Percentiles rank a stretch among this genome's conserved stretches.
Conservation (phyloP, 73 alveolate genomes). For the Stentor coeruleus region DNA sequence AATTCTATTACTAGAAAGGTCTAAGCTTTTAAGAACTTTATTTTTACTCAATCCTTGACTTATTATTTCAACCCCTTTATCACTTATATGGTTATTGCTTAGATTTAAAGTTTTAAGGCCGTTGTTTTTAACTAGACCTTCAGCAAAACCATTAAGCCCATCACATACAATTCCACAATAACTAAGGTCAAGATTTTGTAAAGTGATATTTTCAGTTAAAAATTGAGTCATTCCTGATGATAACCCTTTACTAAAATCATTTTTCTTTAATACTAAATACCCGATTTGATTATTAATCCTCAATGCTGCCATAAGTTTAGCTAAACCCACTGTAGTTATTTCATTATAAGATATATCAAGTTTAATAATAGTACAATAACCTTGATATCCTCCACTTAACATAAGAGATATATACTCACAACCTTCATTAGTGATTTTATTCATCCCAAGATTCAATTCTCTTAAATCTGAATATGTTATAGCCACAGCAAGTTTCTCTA, state of each 20-base stretch:
- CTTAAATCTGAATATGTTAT: not conserved
- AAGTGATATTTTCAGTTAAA: not conserved
- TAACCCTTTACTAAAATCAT: not conserved
- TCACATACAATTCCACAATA: constrained; percentile 23
- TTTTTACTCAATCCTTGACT: constrained; percentile 29
- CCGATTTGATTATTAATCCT: not conserved
- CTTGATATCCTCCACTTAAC: constrained; percentile 2
- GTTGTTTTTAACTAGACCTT: constrained; percentile 37
- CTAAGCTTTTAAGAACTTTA: constrained; percentile 15
- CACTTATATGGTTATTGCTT: constrained; percentile 36
- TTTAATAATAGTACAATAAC: constrained; percentile 18
- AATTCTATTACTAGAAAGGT: not conserved
- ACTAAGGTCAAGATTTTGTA: not conserved
- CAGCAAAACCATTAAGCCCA: constrained; percentile 35
- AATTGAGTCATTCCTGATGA: not conserved
- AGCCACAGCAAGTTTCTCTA: not conserved
- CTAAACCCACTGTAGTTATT: constrained; percentile 31
- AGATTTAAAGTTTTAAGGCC: constrained; percentile 26
- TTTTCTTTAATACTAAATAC: constrained; percentile 19
- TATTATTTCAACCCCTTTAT: constrained; percentile 35
- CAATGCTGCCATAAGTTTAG: constrained; percentile 14
- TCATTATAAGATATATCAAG: constrained; percentile 39
- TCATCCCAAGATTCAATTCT: not conserved
- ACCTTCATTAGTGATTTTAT: constrained; percentile 25
- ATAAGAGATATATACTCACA: not conserved